Conservation (phyloP, 352 stramenopile species). For the Discostella stelligera region DNA sequence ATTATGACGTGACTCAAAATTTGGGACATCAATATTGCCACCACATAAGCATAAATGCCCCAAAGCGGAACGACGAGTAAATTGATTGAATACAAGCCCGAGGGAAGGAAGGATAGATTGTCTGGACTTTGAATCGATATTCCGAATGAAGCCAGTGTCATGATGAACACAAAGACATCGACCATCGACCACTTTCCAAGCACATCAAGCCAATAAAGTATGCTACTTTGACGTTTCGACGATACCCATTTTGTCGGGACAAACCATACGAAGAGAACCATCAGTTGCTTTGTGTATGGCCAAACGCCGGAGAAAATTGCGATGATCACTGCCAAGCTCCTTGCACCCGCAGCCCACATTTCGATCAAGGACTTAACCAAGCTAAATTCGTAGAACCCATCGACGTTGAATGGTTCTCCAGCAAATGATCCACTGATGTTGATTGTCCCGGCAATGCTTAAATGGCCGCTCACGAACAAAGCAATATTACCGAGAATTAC, state of each 20-base stretch:
- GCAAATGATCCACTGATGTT: constrained; percentile 65
- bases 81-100: constrained; percentile 71
- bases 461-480: constrained; percentile 77
- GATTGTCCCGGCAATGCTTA: constrained; percentile 69
- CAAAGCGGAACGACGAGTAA: constrained; percentile 75
- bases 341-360: constrained; percentile 61
- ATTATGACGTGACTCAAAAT: constrained; percentile 80
- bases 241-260: constrained; percentile 52
- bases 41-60: constrained; percentile 81
- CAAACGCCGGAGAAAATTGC: constrained; percentile 79
- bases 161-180: constrained; percentile 80
- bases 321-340: constrained; percentile 72
- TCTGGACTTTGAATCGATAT: constrained; percentile 63
- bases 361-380: constrained; percentile 75
- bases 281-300: constrained; percentile 79
- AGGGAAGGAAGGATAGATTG: constrained; percentile 62
- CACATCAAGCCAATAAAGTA: constrained; percentile 74
- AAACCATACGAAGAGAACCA: constrained; percentile 77
- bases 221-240: constrained; percentile 58
- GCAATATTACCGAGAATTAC: constrained; percentile 79
- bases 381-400: constrained; percentile 79
- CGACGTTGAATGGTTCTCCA: constrained; percentile 57
- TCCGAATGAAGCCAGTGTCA: constrained; percentile 64
- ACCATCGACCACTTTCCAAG: constrained; percentile 81
- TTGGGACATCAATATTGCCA: constrained; percentile 77